A percentile compares a stretch with the other conserved stretches of the same genome.
Evolutionary conservation across 805 yeast genomes (phyloP).

Genomic region (Saccharomycopsis fermentans): DNA sequence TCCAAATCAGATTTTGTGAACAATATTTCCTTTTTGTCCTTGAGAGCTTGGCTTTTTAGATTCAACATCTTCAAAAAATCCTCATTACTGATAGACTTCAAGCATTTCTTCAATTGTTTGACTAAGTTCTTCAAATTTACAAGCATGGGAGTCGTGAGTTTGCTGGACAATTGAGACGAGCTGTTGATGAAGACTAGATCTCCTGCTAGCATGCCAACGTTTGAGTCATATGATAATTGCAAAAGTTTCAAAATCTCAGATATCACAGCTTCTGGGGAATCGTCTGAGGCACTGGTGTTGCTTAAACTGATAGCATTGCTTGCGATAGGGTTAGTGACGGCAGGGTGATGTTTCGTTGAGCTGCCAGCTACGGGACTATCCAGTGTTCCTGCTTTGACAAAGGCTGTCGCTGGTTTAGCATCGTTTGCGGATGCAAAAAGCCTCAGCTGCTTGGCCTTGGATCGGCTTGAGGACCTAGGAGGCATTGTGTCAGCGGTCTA

Average conservation of each 20-base stretch:
- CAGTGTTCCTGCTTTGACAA: not conserved
- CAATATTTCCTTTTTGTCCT: constrained; percentile 5
- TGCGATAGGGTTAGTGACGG: not conserved
- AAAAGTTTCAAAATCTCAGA: constrained; percentile 44
- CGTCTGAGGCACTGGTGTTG: not conserved
- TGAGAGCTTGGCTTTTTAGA: constrained; percentile 27
- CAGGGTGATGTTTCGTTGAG: not conserved
- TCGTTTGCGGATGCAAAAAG: constrained; percentile 3
- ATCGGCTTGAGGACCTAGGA: constrained; percentile 11
- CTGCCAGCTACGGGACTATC: not conserved
- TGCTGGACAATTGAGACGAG: not conserved
- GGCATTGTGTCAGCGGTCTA: constrained; percentile 3
- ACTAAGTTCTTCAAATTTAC: constrained; percentile 6
- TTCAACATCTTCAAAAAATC: constrained; percentile 18
- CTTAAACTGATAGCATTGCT: not conserved
- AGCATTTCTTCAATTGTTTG: constrained; percentile 7
- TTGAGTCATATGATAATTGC: constrained; percentile 45
- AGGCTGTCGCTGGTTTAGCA: not conserved
- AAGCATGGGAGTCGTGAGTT: constrained; percentile 9
- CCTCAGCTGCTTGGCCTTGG: constrained; percentile 9
- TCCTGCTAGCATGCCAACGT: constrained; percentile 53
- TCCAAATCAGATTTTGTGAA: constrained; percentile 10
- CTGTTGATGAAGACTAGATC: constrained; percentile 29
- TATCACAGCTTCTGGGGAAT: constrained; percentile 32
- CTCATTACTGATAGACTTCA: constrained; percentile 5